Percentiles rank a stretch among this genome's conserved stretches.
These are phyloP conservation scores for Kalmusia sp. DNA, from an alignment of 2,329 filamentous ascomycete species.

Conservation along the genomic window DNA sequence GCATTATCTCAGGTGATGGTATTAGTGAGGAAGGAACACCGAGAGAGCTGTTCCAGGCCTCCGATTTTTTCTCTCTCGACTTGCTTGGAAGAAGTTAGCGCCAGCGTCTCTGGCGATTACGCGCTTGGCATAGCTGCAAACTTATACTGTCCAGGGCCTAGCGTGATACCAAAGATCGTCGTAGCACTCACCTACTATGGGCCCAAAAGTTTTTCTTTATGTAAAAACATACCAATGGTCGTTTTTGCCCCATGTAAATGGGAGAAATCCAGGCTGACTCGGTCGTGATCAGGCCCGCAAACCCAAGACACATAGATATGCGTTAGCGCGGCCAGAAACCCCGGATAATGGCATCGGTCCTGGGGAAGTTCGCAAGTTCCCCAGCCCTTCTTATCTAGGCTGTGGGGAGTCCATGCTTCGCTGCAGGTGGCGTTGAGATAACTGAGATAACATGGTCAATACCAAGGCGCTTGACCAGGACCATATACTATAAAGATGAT, in stretches of 20 bases:
- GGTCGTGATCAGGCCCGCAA: neutral
- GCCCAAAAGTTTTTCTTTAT: no score
- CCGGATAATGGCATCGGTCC: neutral
- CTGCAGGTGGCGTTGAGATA: neutral
- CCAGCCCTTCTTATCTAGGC: neutral
- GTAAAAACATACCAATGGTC: no score
- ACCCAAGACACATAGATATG: neutral
- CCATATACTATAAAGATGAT: neutral
- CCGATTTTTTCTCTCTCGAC: neutral
- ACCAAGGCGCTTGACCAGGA: neutral
- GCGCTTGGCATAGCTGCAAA: neutral
- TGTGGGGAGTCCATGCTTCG: neutral
- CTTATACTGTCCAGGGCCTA: neutral
- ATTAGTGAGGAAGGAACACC: neutral
- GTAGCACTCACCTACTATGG: no score
- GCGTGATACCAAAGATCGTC: neutral
- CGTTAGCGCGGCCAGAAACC: neutral
- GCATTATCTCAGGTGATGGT: neutral
- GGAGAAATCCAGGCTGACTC: neutral
- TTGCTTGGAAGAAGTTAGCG: neutral
- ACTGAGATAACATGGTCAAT: neutral
- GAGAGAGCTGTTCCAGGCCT: neutral
- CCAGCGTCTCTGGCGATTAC: neutral
- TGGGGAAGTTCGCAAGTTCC: neutral
- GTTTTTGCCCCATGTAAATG: no score